Evolutionary conservation across 1,284 basidiomycete species (phyloP).

Genomic region (Mycosarcoma mackinlayi): DNA sequence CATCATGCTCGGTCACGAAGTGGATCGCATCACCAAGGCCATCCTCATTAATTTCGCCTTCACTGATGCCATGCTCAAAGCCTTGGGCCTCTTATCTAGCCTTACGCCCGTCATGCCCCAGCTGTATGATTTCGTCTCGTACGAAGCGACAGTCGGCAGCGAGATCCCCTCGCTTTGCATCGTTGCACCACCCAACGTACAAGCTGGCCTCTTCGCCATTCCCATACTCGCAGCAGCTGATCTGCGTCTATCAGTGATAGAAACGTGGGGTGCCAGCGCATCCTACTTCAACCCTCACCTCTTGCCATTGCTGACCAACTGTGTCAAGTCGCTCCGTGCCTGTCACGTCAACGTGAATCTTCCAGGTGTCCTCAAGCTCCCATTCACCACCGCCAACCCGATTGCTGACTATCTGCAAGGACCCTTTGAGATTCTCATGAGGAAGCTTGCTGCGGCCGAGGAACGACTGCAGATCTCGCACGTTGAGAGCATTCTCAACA

Average conservation of each 20-base stretch:
- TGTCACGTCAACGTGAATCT: slow-evolving; percentile 36
- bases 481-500: slow-evolving; percentile 37
- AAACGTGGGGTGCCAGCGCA: slow-evolving; percentile 38
- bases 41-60: slow-evolving; percentile 45
- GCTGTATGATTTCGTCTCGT: slow-evolving; percentile 44
- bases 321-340: slow-evolving; percentile 43
- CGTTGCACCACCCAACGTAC: slow-evolving; percentile 35
- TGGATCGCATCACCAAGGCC: slow-evolving; percentile 33
- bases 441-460: slow-evolving; percentile 33
- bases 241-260: slow-evolving; percentile 39
- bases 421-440: slow-evolving; percentile 44
- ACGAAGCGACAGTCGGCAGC: slow-evolving; percentile 29
- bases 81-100: slow-evolving; percentile 29
- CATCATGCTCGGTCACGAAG: slow-evolving; percentile 35
- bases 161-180: slow-evolving; percentile 43
- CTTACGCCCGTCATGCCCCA: slow-evolving; percentile 42
- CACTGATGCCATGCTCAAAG: slow-evolving; percentile 40
- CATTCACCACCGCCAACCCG: slow-evolving; percentile 34
- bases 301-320: slow-evolving; percentile 36
- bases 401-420: slow-evolving; percentile 41
- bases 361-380: slow-evolving; percentile 37
- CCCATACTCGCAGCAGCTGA: slow-evolving; percentile 42
- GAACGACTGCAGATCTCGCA: slow-evolving; percentile 38
- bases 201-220: slow-evolving; percentile 41
- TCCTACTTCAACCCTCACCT: slow-evolving; percentile 47